Base-by-base conservation (phyloP, 139 green algal genomes). In the Astrephomene gubernaculifera region DNA sequence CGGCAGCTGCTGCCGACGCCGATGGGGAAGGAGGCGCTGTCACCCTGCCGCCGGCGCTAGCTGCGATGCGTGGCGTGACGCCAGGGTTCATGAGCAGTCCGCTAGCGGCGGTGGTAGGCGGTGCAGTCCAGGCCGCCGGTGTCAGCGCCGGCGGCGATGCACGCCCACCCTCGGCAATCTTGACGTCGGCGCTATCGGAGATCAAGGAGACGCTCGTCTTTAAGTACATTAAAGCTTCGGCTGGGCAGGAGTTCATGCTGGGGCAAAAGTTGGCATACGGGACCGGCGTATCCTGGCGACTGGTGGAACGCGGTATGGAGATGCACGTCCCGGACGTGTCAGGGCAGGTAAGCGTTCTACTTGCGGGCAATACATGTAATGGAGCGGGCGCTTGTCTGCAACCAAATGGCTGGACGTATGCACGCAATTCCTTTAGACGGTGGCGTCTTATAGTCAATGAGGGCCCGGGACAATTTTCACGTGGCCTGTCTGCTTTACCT, bases 211-310 rank as follows among this genome's bases (percentile, higher is more conserved):
- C 67, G 72, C 72, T 88, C 44, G 72, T 83, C 29, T 88, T 68
- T 35, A 83, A 83, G 64, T 86, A 84, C 83, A 80, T 79, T 49
- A 67, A 83, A 45, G 72, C 83, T 27, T 78, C 83, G 4, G 1
- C 25, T 3, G 38, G 25, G 25, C 87, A 90, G 60, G 70, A 84
- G 4, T 90, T 90, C 70, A 87, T 90, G 76, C 36, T 90, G 27
- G 87, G 87, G 36, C 44, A 84, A 38, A 86, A 81, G 61, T 69
- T 90, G 70, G 33, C 57, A n/a, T 87, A 65, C 43, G 80, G 72
- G 1, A 31, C 52, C 14, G 87, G 87, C 14, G 87, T 86, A 19
- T 87, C 64, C 3, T 90, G 87, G 86, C 33, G 22, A 6, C n/a
- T 79, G 43, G 64, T 81, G 57, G 86, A 76, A 38, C 43, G 71